Evolutionary conservation across 1,284 basidiomycete genomes (phyloP).

Genomic region (Moesziomyces globuligerus): DNA sequence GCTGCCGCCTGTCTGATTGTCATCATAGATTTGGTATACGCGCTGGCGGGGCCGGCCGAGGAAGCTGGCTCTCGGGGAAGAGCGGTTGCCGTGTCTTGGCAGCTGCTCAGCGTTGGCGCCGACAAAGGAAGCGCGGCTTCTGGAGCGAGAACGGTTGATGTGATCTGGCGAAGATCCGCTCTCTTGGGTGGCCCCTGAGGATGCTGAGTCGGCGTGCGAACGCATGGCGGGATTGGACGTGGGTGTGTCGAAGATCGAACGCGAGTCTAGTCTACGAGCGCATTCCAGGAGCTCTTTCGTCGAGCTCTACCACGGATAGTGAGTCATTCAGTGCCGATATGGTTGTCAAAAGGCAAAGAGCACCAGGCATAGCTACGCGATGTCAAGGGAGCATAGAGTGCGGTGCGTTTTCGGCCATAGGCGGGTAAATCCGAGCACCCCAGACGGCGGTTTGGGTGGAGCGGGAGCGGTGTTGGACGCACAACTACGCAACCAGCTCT

Average conservation of each 20-base stretch:
- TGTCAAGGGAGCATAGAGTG: no score
- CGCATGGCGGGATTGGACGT: slow-evolving; percentile 14
- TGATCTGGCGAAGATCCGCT: slow-evolving; percentile 20
- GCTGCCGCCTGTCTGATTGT: not conserved
- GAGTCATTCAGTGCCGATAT: no score
- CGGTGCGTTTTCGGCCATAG: slow-evolving; percentile 22
- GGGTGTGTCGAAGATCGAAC: not conserved
- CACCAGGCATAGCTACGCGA: no score
- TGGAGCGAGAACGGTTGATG: slow-evolving; percentile 15
- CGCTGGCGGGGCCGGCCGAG: slow-evolving; percentile 38
- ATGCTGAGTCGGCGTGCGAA: not conserved
- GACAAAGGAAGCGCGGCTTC: slow-evolving; percentile 27
- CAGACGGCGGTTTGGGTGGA: not conserved
- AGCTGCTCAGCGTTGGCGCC: slow-evolving; percentile 14
- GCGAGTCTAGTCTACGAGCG: no score
- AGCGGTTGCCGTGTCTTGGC: slow-evolving; percentile 19
- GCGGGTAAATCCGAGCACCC: slow-evolving; percentile 4
- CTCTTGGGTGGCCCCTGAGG: not conserved
- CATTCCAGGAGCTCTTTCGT: no score
- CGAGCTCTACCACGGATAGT: no score
- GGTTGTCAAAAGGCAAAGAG: no score
- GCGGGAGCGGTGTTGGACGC: not conserved
- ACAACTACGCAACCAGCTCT: slow-evolving; percentile 2
- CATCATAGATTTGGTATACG: slow-evolving; percentile 35
- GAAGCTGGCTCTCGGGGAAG: slow-evolving; percentile 39